Conservation (phyloP, 202 grass and related monocot genomes). For the Hordeum pubiflorum region DNA sequence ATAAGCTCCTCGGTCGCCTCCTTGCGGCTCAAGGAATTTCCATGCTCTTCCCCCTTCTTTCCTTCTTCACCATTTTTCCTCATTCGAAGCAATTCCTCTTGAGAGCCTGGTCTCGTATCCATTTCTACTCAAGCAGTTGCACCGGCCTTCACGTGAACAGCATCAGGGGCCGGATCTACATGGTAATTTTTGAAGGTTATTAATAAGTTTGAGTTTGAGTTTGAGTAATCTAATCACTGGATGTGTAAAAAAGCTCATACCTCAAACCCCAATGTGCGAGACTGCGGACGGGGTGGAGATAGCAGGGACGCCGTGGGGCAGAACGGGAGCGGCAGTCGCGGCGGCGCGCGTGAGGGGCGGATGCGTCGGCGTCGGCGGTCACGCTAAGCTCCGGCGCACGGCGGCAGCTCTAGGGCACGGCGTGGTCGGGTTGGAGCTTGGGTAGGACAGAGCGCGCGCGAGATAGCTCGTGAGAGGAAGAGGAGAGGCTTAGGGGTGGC, state of each 20-base stretch:
- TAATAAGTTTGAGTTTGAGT: not conserved
- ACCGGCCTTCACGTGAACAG: not conserved
- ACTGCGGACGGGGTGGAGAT: not conserved
- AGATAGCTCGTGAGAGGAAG: not conserved
- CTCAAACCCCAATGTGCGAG: not conserved
- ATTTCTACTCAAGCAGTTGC: conserved; percentile 40
- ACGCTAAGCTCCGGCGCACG: not conserved
- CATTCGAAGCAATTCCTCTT: conserved; percentile 45
- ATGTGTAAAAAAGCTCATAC: not conserved
- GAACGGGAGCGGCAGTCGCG: not conserved
- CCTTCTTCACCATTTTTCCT: conserved; percentile 43
- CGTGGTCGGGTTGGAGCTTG: not conserved
- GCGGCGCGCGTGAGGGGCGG: not conserved
- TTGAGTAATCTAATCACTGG: not conserved
- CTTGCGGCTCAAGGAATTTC: conserved; percentile 50
- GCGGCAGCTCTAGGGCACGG: conserved; percentile 1
- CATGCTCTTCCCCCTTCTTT: conserved; percentile 38
- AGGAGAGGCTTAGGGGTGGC: not conserved
- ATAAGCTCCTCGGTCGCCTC: conserved; percentile 63
- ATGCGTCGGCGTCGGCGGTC: not conserved
- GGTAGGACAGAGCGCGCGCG: not conserved
- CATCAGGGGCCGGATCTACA: not conserved
- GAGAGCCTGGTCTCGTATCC: conserved; percentile 32
- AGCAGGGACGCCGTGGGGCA: not conserved
- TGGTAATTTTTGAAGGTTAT: not conserved